Conservation (phyloP, 495 filamentous ascomycete genomes). For the Annulohypoxylon nitens region DNA sequence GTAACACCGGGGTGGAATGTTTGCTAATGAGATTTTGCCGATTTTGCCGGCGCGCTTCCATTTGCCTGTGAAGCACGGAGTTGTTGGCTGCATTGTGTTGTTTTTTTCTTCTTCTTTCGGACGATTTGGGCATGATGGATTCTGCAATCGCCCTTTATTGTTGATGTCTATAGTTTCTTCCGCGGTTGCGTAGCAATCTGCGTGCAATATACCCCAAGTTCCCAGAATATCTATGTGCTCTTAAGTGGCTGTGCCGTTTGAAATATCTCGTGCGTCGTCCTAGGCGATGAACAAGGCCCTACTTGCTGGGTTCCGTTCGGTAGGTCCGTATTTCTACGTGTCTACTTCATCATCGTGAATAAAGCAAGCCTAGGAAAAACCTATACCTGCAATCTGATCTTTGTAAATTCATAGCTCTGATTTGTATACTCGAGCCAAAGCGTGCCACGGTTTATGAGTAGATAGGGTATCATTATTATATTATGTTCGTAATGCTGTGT, state of each 20-base stretch:
- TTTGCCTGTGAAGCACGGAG: constrained; percentile 2
- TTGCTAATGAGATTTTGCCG: neutral
- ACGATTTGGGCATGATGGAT: neutral
- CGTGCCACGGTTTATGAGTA: neutral
- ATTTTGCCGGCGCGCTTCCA: neutral
- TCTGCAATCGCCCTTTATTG: neutral
- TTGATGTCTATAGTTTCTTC: no score
- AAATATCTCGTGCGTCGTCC: no score
- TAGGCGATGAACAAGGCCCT: no score
- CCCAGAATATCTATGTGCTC: no score
- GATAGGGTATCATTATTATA: constrained; percentile 21
- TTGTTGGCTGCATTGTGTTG: neutral
- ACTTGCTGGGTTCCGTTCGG: no score
- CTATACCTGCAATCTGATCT: no score
- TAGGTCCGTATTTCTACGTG: no score
- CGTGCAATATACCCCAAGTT: no score
- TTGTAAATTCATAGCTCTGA: neutral
- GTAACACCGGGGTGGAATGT: neutral
- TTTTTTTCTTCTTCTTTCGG: neutral
- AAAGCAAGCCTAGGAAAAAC: no score
- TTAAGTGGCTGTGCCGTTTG: no score
- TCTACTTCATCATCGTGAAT: no score
- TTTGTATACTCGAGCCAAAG: neutral
- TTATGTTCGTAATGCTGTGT: neutral
- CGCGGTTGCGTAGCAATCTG: no score